phyloP scores from a whole-genome alignment of 106 monocot species.

The Allium cepa region DNA sequence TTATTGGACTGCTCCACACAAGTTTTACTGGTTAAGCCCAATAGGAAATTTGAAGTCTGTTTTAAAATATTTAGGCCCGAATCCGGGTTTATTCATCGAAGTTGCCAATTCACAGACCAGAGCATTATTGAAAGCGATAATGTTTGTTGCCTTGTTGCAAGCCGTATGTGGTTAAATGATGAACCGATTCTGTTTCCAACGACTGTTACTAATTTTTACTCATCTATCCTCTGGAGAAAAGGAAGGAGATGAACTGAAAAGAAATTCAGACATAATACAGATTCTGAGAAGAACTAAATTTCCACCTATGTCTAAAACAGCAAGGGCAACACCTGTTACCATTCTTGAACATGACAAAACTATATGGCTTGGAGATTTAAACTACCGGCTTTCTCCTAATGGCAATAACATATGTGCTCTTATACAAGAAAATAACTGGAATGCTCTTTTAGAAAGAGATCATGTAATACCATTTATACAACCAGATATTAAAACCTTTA shows the following conservation, averaged over 20 bases:
- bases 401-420: constrained; percentile 9
- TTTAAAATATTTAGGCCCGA: no score
- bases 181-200: no score
- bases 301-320: not conserved
- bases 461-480: constrained; percentile 2
- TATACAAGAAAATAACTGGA: constrained; percentile 17
- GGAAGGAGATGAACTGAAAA: constrained; percentile 34
- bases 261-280: constrained; percentile 41
- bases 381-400: constrained; percentile 14
- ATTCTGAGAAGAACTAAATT: constrained; percentile 51
- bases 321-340: constrained; percentile 14
- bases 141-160: no score
- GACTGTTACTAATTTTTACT: not conserved
- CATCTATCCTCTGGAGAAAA: constrained; percentile 56
- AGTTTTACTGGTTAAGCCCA: no score
- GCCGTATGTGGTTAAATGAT: no score
- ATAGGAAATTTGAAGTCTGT: no score
- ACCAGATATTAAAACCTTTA: not conserved
- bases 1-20: no score
- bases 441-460: constrained; percentile 20
- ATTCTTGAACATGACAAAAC: constrained; percentile 49
- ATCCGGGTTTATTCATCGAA: no score
- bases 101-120: no score
- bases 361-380: not conserved
- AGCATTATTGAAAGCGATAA: no score